phyloP scores from a whole-genome alignment of 140 eudicot genomes.

The Anethum foeniculum region DNA sequence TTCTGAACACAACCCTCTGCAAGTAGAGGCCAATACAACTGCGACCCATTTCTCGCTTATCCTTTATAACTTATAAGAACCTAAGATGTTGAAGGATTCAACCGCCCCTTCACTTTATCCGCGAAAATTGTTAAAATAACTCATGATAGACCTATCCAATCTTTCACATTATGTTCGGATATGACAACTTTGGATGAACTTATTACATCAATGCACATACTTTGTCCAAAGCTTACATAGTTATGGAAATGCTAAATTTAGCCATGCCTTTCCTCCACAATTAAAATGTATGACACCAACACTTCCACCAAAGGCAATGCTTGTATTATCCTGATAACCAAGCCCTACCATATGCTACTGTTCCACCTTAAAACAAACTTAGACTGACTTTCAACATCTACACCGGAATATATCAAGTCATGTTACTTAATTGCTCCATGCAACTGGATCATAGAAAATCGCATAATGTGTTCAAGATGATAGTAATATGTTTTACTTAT shows the following conservation, averaged over 20 bases:
- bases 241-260: conserved; percentile 72
- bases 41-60: conserved; percentile 8
- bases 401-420: background rate
- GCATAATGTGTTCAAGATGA: conserved; percentile 39
- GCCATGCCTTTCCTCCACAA: conserved; percentile 90
- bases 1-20: conserved; percentile 10
- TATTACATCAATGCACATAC: conserved; percentile 64
- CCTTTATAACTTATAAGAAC: background rate
- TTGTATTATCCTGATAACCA: conserved; percentile 86
- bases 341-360: conserved; percentile 90
- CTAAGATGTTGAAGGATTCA: background rate
- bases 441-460: no score
- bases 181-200: conserved; percentile 70
- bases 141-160: conserved; percentile 7
- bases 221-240: conserved; percentile 65
- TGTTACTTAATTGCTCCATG: no score
- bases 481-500: conserved; percentile 65
- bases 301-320: conserved; percentile 25
- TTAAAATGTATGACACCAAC: conserved; percentile 81
- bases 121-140: background rate
- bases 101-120: background rate
- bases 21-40: conserved; percentile 13
- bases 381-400: conserved; percentile 83
- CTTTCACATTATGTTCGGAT: conserved; percentile 40
- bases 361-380: conserved; percentile 88